Percentiles rank a stretch among this genome's conserved stretches.
phyloP scores from a whole-genome alignment of 371 early-diverging fungal genomes.

The Apophysomyces elegans region DNA sequence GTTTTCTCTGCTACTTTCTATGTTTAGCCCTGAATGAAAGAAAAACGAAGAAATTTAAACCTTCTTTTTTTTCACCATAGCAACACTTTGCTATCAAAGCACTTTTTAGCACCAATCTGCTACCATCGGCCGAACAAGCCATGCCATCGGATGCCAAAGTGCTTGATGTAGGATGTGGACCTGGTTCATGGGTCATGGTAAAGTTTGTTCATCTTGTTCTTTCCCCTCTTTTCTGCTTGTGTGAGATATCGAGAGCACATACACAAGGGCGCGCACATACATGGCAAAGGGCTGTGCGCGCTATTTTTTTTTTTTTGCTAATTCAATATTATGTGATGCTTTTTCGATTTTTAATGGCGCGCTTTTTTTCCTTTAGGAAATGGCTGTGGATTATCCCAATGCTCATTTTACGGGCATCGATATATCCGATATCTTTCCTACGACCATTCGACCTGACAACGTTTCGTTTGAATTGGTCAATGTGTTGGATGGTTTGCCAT shows the following conservation, averaged over 20 bases:
- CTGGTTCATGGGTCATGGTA: slow-evolving; percentile 34
- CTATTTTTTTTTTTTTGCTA: no score
- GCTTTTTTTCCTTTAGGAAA: slow-evolving; percentile 41
- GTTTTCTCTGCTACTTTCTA: neutral
- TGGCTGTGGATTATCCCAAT: slow-evolving; percentile 61
- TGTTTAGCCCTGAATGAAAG: neutral
- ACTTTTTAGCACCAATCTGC: slow-evolving; percentile 30
- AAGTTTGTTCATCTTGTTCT: no score
- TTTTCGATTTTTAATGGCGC: neutral
- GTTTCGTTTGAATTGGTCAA: slow-evolving; percentile 43
- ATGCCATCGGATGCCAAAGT: slow-evolving; percentile 26
- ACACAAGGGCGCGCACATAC: no score
- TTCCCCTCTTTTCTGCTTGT: no score
- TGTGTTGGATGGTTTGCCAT: slow-evolving; percentile 46
- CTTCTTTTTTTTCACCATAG: slow-evolving; percentile 13
- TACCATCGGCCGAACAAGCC: slow-evolving; percentile 23
- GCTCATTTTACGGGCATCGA: slow-evolving; percentile 59
- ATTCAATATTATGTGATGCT: no score
- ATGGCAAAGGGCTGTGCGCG: neutral
- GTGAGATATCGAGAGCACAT: no score
- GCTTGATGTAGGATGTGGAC: slow-evolving; percentile 33
- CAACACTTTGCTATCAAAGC: slow-evolving; percentile 46
- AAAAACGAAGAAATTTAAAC: neutral
- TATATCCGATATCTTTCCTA: slow-evolving; percentile 51
- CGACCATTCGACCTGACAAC: slow-evolving; percentile 49